Evolutionary conservation across 2,329 filamentous ascomycete genomes (phyloP), one percentile per base, ranked within the genome.

Genomic region (Trichoderma sp.): DNA sequence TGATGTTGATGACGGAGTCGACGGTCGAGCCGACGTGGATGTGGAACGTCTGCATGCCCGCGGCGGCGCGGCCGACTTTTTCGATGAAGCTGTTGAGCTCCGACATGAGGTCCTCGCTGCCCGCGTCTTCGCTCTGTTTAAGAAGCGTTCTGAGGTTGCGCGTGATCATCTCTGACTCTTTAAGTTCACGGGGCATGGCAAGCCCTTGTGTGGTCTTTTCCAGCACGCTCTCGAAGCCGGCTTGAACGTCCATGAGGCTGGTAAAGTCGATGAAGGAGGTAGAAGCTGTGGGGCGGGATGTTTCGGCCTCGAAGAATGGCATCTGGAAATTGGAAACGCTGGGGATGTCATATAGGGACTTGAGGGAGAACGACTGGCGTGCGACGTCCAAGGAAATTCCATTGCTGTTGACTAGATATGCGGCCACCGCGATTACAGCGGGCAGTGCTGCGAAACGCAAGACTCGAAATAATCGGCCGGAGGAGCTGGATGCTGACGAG

Each of bases 21-120:
- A 93, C 87, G 1, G 89, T 88, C 12, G 86, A 83, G 5, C 90
- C 90, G 68, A 93, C 88, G 69, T 90, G 88, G 0, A 85, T 87
- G 77, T 93, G 93, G 82, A 93, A 95, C 65, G 82, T 84, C 67
- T 89, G 88, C 5, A 95, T 81, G 64, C 90, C 87, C 51, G 83
- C 81, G 4, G 89, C 86, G 1, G 89, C 87, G 54, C 83, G 81
- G 3, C 86, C 81, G 2, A 89, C 88, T 0, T 85, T 87, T 10
- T 89, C 86, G 69, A 95, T 86, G 76, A 93, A 96, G 57, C 85
- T 85, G 67, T 90, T 85, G 64, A 96, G 90, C 73, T 94, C 91
- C 24, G 88, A 82, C 5, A 91, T 85, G 14, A 96, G 83, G 75
- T 93, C 89, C 43, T 89, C 84, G 34, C 85, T 85, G 47, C 85